Conservation (phyloP, 2,329 filamentous ascomycete species). For the Pseudofabraea citricarpa region DNA sequence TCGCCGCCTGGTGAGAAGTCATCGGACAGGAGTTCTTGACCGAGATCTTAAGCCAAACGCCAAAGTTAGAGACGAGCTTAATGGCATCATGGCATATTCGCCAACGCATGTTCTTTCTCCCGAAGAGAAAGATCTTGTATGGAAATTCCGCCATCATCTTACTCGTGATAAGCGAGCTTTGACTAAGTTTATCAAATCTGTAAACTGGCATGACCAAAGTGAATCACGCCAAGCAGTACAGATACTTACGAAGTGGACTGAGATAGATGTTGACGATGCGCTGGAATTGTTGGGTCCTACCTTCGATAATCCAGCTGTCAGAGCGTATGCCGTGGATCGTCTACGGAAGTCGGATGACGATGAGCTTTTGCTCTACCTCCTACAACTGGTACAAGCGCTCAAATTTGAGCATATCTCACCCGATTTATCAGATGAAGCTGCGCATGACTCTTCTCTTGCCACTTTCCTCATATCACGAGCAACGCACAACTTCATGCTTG, state of each 20-base stretch:
- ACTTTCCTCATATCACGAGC: slow-evolving; percentile 86
- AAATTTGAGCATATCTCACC: slow-evolving; percentile 81
- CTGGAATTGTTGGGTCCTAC: slow-evolving; percentile 89
- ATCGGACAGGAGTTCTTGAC: slow-evolving; percentile 87
- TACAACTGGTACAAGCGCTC: slow-evolving; percentile 92
- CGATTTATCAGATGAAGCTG: slow-evolving; percentile 54
- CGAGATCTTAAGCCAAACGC: slow-evolving; percentile 94
- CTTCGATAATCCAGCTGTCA: slow-evolving; percentile 82
- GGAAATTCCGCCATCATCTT: slow-evolving; percentile 95
- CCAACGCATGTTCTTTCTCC: slow-evolving; percentile 83
- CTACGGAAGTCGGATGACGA: slow-evolving; percentile 89
- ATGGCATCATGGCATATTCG: slow-evolving; percentile 85
- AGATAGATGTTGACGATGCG: slow-evolving; percentile 95
- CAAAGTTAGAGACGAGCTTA: slow-evolving; percentile 90
- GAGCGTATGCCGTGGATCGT: slow-evolving; percentile 89
- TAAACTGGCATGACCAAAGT: slow-evolving; percentile 82
- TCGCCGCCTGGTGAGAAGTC: slow-evolving; percentile 81
- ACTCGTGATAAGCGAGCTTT: slow-evolving; percentile 87
- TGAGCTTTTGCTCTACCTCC: slow-evolving; percentile 82
- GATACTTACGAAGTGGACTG: slow-evolving; percentile 87
- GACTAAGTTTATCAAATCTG: slow-evolving; percentile 97
- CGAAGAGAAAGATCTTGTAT: slow-evolving; percentile 92
- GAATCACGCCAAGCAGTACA: slow-evolving; percentile 88
- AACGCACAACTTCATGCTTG: slow-evolving; percentile 80
- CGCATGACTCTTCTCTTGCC: slow-evolving; percentile 77